A percentile compares a stretch with the other conserved stretches of the same genome.
Evolutionary conservation across 1,139 yeast genomes (phyloP).

Genomic region (Suhomyces bolitotheri): DNA sequence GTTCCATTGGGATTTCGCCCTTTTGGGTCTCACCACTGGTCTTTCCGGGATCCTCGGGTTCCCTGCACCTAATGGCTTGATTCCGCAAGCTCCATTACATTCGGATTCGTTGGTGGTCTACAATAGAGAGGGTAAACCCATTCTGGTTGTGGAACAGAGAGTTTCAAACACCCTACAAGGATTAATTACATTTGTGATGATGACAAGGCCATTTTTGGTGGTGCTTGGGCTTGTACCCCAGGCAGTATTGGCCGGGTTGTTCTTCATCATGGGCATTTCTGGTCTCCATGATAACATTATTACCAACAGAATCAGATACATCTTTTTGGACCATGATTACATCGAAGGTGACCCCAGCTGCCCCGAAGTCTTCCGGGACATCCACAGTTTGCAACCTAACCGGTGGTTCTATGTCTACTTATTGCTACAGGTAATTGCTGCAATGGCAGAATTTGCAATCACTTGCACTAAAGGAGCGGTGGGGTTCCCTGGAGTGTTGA

Average conservation of each 20-base stretch:
- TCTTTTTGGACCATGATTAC: conserved; percentile 61
- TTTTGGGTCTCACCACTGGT: conserved; percentile 85
- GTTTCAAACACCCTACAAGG: conserved; percentile 86
- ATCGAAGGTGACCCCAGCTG: conserved; percentile 37
- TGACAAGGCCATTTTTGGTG: conserved; percentile 82
- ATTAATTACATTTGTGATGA: conserved; percentile 75
- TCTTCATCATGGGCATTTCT: conserved; percentile 87
- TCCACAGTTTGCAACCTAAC: conserved; percentile 34
- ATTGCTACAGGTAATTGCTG: conserved; percentile 61
- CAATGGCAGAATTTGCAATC: conserved; percentile 79
- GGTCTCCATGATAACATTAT: conserved; percentile 73
- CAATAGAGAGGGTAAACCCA: conserved; percentile 46
- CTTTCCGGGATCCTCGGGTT: conserved; percentile 83
- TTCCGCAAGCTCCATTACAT: conserved; percentile 96
- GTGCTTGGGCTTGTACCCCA: conserved; percentile 90
- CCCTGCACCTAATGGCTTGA: conserved; percentile 94
- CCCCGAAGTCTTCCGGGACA: conserved; percentile 37
- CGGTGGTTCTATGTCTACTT: conserved; percentile 60
- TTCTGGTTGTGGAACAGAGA: conserved; percentile 83
- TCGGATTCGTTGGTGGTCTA: conserved; percentile 74
- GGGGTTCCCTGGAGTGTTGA: conserved; percentile 85
- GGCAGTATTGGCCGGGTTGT: conserved; percentile 87
- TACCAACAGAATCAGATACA: conserved; percentile 59
- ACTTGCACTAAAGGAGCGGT: conserved; percentile 89
- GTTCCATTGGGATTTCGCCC: conserved; percentile 89